A percentile compares a stretch with the other conserved stretches of the same genome.
Evolutionary conservation across 805 yeast genomes (phyloP).

Genomic region (Candida dendrica): DNA sequence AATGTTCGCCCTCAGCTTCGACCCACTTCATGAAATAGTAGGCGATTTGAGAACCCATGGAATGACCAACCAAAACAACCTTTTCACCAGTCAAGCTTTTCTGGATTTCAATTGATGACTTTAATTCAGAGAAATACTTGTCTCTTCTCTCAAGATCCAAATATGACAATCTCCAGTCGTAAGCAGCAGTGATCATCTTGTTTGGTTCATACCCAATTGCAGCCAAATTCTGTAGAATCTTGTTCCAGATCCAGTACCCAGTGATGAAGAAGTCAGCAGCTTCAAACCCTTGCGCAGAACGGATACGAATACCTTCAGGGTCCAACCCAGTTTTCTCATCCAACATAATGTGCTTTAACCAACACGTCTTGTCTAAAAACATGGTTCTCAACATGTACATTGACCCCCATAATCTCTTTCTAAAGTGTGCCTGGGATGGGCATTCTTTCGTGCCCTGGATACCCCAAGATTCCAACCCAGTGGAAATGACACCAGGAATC

Average conservation of each 20-base stretch:
- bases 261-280: slow-evolving; percentile 95
- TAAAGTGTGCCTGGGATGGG: slow-evolving; percentile 75
- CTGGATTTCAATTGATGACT: slow-evolving; percentile 61
- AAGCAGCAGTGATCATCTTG: slow-evolving; percentile 84
- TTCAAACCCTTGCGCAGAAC: slow-evolving; percentile 95
- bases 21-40: slow-evolving; percentile 94
- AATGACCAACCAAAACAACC: slow-evolving; percentile 77
- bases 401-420: slow-evolving; percentile 95
- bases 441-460: slow-evolving; percentile 69
- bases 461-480: slow-evolving; percentile 94
- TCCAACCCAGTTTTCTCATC: slow-evolving; percentile 91
- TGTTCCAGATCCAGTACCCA: slow-evolving; percentile 99
- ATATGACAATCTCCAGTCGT: slow-evolving; percentile 94
- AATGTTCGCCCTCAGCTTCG: slow-evolving; percentile 73
- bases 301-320: slow-evolving; percentile 70
- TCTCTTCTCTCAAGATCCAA: slow-evolving; percentile 85
- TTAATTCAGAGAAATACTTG: slow-evolving; percentile 72
- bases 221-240: slow-evolving; percentile 87
- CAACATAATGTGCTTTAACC: slow-evolving; percentile 86
- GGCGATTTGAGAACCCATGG: slow-evolving; percentile 92
- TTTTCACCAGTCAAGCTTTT: slow-evolving; percentile 51
- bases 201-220: slow-evolving; percentile 92
- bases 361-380: slow-evolving; percentile 86
- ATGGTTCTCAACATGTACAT: slow-evolving; percentile 90
- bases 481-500: slow-evolving; percentile 94